Base-by-base conservation (phyloP, 2,329 filamentous ascomycete species). In the Pseudogymnoascus sp. region DNA sequence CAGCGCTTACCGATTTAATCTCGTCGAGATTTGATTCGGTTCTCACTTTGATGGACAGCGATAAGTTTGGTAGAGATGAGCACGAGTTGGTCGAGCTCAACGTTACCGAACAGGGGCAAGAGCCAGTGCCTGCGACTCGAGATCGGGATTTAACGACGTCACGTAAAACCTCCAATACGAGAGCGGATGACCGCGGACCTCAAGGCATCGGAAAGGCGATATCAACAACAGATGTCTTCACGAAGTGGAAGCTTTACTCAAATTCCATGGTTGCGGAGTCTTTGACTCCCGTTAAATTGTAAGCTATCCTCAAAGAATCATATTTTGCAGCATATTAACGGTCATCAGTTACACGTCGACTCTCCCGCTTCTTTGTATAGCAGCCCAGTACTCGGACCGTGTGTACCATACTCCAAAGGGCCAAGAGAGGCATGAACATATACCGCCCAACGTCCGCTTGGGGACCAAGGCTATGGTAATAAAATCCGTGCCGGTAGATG, bases 401-500 rank as follows among this genome's bases (percentile, higher is more conserved):
- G 91, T 90, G 2, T 96, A 96, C 73, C 81, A 83, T 44, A 81
- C 82, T 37, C 86, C 90, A 0, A 76, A 77, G 0, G 82, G 83
- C 1, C 78, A 80, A 21, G 89, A 92, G 73, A 80, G 81, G 11
- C 85, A 90, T 68, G 81, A 87, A 1, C 89, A 90, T 68, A 81
- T 95, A 37, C 81, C 86, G 37, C 85, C 89, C 3, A 85, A 92
- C 73, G 89, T 87, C 82, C 81, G 81, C 18, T 81, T 83, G 3
- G 90, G 90, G n/a, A 89, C 90, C 0, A 93, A 93, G 73, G 89
- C 91, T 23, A 93, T 93, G 87, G 86, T 90, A 14, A 87, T 96
- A 72, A 93, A 93, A 71, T 91, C 88, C 0, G 82, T 93, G 0
- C 85, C 90, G 1, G 85, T 92, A 72, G 90, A 95, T 70, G 81